Evolutionary conservation across 2,329 filamentous ascomycete species (phyloP).

Genomic region (Purpureocillium takamizusanense): DNA sequence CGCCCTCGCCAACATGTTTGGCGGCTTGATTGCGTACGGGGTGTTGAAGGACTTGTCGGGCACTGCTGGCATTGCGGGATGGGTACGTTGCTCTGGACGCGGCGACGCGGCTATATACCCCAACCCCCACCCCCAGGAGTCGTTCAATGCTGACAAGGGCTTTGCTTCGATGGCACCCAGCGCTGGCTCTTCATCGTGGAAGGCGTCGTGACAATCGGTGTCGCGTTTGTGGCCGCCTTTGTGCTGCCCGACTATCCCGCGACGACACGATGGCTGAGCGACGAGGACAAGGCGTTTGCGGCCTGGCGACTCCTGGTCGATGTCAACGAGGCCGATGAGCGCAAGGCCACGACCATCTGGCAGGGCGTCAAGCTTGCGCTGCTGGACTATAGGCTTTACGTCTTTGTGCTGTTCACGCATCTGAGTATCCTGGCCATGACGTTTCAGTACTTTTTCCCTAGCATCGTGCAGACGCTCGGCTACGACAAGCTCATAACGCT

Average conservation of each 20-base stretch:
- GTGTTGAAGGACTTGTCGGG: slow-evolving; percentile 33
- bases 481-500: slow-evolving; percentile 46
- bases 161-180: slow-evolving; percentile 29
- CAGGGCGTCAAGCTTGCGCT: slow-evolving; percentile 39
- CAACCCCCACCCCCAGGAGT: too few species aligned
- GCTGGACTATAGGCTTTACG: slow-evolving; percentile 38
- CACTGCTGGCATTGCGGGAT: slow-evolving; percentile 45
- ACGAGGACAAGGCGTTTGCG: slow-evolving; percentile 42
- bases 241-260: slow-evolving; percentile 43
- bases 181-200: slow-evolving; percentile 47
- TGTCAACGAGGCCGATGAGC: slow-evolving; percentile 18
- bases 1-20: slow-evolving; percentile 40
- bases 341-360: slow-evolving; percentile 24
- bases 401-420: slow-evolving; percentile 47
- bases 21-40: slow-evolving; percentile 32
- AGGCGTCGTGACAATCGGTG: slow-evolving; percentile 28
- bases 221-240: slow-evolving; percentile 22
- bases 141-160: too few species aligned
- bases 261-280: slow-evolving; percentile 40
- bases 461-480: slow-evolving; percentile 48
- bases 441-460: slow-evolving; percentile 59
- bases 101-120: too few species aligned
- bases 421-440: slow-evolving; percentile 41
- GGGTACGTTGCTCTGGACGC: too few species aligned
- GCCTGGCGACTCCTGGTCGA: too few species aligned